A percentile compares a stretch with the other conserved stretches of the same genome.
These are phyloP conservation scores for Acaromyces ingoldii DNA, from an alignment of 1,284 basidiomycete genomes.

Conservation along the genomic window DNA sequence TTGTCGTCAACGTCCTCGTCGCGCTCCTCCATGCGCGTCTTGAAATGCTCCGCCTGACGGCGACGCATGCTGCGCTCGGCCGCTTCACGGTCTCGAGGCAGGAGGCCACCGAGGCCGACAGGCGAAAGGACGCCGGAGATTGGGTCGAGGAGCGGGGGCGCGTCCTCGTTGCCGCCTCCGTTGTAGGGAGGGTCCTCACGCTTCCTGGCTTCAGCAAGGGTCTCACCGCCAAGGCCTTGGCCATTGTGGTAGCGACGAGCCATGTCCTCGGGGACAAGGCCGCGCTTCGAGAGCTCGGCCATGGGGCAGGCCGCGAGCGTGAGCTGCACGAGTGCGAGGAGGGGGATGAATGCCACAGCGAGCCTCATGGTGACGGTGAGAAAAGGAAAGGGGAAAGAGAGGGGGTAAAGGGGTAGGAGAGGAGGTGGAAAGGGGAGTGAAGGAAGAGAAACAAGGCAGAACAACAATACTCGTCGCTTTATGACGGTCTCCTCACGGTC, in stretches of 20 bases:
- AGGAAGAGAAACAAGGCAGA: no score
- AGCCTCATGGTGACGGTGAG: no score
- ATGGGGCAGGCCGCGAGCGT: conserved; percentile 13
- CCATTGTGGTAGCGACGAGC: conserved; percentile 9
- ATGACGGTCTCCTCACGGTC: no score
- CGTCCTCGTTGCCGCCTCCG: conserved; percentile 3
- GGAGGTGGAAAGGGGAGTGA: no score
- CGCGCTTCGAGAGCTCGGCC: conserved; percentile 8
- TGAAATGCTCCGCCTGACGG: conserved; percentile 3
- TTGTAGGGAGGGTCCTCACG: conserved; percentile 5
- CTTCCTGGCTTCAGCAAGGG: conserved; percentile 1
- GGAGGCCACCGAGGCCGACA: conserved; percentile 10
- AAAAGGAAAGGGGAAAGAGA: no score
- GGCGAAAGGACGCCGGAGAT: conserved; percentile 11
- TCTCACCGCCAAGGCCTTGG: neutral
- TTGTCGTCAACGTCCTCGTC: conserved; percentile 12
- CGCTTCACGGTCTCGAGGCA: conserved; percentile 1
- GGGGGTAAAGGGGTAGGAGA: no score
- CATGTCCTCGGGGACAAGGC: conserved; percentile 7
- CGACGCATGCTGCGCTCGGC: neutral
- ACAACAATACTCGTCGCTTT: no score
- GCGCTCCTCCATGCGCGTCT: conserved; percentile 4
- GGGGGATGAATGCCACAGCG: no score
- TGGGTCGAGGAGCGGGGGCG: conserved; percentile 11
- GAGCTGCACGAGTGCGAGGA: no score